Percentiles rank a stretch among this genome's conserved stretches.
phyloP scores from a whole-genome alignment of 306 rosid species.

The Acacia confusa region DNA sequence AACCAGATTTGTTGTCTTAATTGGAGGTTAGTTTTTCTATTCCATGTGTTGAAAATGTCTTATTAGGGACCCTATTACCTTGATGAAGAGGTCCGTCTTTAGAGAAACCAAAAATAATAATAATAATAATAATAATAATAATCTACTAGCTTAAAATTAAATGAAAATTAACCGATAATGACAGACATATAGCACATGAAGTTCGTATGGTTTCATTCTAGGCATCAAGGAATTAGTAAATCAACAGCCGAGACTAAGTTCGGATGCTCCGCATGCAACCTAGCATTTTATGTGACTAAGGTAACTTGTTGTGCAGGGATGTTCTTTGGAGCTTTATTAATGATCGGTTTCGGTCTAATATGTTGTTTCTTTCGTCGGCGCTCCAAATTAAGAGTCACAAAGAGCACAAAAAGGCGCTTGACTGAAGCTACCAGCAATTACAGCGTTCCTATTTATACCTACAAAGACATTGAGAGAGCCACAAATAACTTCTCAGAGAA shows the following conservation, averaged over 20 bases:
- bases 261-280: background rate
- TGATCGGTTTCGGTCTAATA: constrained; percentile 44
- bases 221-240: background rate
- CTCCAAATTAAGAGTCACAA: constrained; percentile 51
- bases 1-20: constrained; percentile 54
- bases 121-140: too few relatives aligned
- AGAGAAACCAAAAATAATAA: background rate
- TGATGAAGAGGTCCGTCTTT: background rate
- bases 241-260: background rate
- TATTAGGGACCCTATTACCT: background rate
- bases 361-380: constrained; percentile 67
- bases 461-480: constrained; percentile 83
- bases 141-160: background rate
- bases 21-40: constrained; percentile 62
- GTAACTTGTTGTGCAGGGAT: constrained; percentile 44
- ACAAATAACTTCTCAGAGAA: constrained; percentile 83
- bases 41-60: background rate
- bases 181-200: background rate
- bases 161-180: background rate
- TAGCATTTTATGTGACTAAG: background rate
- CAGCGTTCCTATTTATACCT: constrained; percentile 66
- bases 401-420: constrained; percentile 70
- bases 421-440: constrained; percentile 72
- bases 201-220: background rate
- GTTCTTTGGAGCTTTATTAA: constrained; percentile 50